A percentile compares a stretch with the other conserved stretches of the same genome.
Conservation (phyloP, 1,284 basidiomycete genomes). For the Microbotryomycetes sp. region DNA sequence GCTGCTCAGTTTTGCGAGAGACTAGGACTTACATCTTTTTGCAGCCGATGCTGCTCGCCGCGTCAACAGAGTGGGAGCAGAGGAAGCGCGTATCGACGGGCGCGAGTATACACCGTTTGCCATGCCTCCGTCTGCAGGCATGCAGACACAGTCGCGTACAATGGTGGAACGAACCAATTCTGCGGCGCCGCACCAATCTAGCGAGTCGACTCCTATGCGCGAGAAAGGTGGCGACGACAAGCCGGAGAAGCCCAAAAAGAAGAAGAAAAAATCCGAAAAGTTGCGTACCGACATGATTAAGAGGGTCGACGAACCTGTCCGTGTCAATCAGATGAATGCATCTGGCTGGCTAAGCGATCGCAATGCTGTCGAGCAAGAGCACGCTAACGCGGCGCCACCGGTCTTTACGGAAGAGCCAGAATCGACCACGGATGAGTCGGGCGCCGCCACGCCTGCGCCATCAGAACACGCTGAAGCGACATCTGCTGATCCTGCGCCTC, state of each 20-base stretch:
- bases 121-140: neutral
- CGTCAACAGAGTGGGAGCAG: constrained; percentile 38
- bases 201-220: neutral
- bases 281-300: constrained; percentile 78
- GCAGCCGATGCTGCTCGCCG: constrained; percentile 30
- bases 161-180: neutral
- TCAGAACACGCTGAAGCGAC: neutral
- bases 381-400: neutral
- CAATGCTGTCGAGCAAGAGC: constrained; percentile 45
- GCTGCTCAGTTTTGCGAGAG: neutral
- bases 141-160: neutral
- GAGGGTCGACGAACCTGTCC: constrained; percentile 62
- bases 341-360: constrained; percentile 33
- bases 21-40: neutral
- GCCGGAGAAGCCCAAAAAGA: constrained; percentile 24
- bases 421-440: constrained; percentile 10
- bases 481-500: neutral
- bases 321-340: constrained; percentile 73
- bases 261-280: constrained; percentile 39
- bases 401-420: constrained; percentile 15
- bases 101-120: neutral
- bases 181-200: too few species aligned
- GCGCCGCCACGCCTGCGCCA: neutral
- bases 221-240: constrained; percentile 4
- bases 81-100: constrained; percentile 32